These are phyloP conservation scores for Pythium pyrilobum DNA, from an alignment of 352 stramenopile genomes.

Conservation along the genomic window DNA sequence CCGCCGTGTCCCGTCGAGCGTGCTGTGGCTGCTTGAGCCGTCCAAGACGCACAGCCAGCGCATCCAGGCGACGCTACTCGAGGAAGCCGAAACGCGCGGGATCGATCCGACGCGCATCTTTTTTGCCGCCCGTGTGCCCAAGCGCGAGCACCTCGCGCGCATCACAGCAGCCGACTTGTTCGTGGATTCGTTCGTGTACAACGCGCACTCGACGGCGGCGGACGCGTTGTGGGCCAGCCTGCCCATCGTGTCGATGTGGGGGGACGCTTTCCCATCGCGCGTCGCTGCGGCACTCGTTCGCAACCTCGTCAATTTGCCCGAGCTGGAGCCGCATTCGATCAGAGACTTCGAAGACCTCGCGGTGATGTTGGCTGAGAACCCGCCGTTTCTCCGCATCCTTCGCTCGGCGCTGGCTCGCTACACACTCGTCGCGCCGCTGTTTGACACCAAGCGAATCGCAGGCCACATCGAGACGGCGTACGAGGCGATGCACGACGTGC, in stretches of 20 bases:
- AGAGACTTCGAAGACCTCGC: conserved; percentile 72
- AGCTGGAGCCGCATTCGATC: conserved; percentile 41
- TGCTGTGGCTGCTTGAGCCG: conserved; percentile 85
- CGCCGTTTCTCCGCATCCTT: conserved; percentile 17
- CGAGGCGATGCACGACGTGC: conserved; percentile 57
- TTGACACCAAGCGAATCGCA: conserved; percentile 59
- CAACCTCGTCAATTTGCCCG: conserved; percentile 25
- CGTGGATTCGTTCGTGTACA: conserved; percentile 95
- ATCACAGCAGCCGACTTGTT: conserved; percentile 87
- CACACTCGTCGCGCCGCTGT: conserved; percentile 46
- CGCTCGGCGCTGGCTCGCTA: conserved; percentile 27
- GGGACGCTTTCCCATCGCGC: conserved; percentile 63
- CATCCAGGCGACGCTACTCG: conserved; percentile 37
- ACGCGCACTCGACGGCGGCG: conserved; percentile 92
- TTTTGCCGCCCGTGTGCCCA: conserved; percentile 60
- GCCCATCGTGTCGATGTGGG: conserved; percentile 87
- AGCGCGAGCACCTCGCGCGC: conserved; percentile 74
- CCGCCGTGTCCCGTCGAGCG: conserved; percentile 63
- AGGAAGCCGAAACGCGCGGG: conserved; percentile 59
- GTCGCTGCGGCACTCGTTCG: conserved; percentile 57
- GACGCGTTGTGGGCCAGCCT: conserved; percentile 88
- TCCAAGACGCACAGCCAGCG: conserved; percentile 11
- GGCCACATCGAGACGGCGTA: conserved; percentile 66
- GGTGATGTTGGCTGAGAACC: conserved; percentile 35
- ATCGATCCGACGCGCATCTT: conserved; percentile 56